Percentiles rank a stretch among this genome's conserved stretches.
Conservation (phyloP, 345 rosid species). For the Citrus inodora region DNA sequence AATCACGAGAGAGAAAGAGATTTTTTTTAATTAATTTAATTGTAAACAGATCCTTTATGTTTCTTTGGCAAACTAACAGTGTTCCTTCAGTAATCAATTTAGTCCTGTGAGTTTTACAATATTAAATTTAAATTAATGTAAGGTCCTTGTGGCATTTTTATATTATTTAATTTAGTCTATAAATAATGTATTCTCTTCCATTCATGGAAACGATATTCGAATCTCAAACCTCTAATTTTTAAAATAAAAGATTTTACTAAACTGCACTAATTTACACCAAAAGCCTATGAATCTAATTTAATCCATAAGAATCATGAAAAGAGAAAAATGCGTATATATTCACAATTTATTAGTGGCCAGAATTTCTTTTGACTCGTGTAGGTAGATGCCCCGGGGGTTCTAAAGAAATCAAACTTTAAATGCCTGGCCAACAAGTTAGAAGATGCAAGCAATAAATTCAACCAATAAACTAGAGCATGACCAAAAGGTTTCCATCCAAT, state of each 20-base stretch:
- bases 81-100: too few species aligned
- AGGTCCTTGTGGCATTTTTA: too few species aligned
- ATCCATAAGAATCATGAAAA: neutral
- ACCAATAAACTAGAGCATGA: neutral
- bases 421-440: neutral
- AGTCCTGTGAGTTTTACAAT: too few species aligned
- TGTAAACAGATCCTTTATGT: neutral
- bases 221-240: too few species aligned
- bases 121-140: too few species aligned
- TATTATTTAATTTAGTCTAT: too few species aligned
- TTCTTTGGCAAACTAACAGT: too few species aligned
- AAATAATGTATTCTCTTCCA: too few species aligned
- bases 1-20: neutral
- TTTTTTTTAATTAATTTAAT: neutral
- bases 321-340: neutral
- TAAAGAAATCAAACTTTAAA: neutral
- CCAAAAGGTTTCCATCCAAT: slow-evolving; percentile 9
- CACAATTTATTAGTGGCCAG: neutral
- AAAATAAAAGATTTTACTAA: too few species aligned
- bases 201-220: too few species aligned
- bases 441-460: neutral
- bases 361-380: neutral
- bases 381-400: neutral
- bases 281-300: neutral
- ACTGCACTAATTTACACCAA: too few species aligned